Evolutionary conservation across 2,329 filamentous ascomycete genomes (phyloP).

Genomic region (Colletotrichum euphorbiae): DNA sequence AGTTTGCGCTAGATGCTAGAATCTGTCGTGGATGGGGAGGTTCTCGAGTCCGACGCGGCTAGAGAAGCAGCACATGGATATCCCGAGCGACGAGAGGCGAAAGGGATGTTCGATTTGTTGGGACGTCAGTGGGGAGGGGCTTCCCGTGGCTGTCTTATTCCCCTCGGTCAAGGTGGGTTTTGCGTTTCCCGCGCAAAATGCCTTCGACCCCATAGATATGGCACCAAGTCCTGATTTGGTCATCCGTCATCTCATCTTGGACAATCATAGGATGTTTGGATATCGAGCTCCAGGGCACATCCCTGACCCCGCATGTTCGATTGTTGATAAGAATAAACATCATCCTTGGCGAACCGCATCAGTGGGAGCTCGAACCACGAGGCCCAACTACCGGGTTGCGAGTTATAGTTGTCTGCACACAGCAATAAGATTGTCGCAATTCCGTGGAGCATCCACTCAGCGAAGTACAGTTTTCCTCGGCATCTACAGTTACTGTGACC

Average conservation of each 20-base stretch:
- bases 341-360: background rate
- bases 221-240: background rate
- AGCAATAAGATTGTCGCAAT: too few relatives aligned
- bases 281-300: conserved; percentile 1
- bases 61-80: too few relatives aligned
- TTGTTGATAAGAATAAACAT: conserved; percentile 4
- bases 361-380: background rate
- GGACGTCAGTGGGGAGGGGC: background rate
- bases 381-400: background rate
- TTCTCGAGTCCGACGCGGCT: too few relatives aligned
- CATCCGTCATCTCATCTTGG: background rate
- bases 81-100: too few relatives aligned
- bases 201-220: conserved; percentile 16
- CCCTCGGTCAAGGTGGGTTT: conserved; percentile 17
- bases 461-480: too few relatives aligned
- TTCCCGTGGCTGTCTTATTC: background rate
- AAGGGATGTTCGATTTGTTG: too few relatives aligned
- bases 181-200: conserved; percentile 27
- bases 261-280: background rate
- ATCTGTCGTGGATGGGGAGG: too few relatives aligned
- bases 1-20: too few relatives aligned
- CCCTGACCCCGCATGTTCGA: background rate
- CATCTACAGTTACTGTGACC: too few relatives aligned
- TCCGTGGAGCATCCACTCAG: too few relatives aligned
- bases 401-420: too few relatives aligned